Evolutionary conservation across 2,329 filamentous ascomycete genomes (phyloP).

Genomic region (Lachnellula subtilissima): DNA sequence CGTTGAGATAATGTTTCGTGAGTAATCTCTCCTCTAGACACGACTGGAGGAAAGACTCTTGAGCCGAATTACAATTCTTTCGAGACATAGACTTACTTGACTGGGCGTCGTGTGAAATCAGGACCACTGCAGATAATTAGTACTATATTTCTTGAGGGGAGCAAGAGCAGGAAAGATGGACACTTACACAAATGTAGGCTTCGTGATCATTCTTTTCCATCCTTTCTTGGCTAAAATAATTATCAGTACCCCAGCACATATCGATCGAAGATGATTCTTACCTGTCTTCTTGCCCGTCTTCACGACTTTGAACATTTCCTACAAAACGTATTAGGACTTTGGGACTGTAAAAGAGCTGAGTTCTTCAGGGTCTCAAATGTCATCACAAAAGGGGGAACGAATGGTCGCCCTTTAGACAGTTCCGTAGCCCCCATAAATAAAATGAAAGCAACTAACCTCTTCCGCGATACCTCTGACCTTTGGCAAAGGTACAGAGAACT

Average conservation of each 20-base stretch:
- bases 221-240: constrained; percentile 3
- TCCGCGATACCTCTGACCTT: constrained; percentile 80
- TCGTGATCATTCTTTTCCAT: constrained; percentile 65
- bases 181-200: constrained; percentile 87
- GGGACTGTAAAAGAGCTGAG: too few relatives aligned
- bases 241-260: background rate
- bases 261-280: constrained; percentile 44
- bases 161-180: constrained; percentile 34
- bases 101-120: constrained; percentile 83
- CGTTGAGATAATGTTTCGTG: too few relatives aligned
- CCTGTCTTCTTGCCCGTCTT: constrained; percentile 92
- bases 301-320: constrained; percentile 94
- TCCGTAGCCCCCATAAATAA: too few relatives aligned
- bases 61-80: too few relatives aligned
- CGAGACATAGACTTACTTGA: constrained; percentile 42
- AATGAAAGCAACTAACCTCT: background rate
- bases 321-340: too few relatives aligned
- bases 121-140: constrained; percentile 10
- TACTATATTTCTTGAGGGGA: background rate
- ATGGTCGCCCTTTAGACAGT: too few relatives aligned
- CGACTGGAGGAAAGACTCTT: too few relatives aligned
- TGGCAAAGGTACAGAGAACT: constrained; percentile 86
- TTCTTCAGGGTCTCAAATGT: too few relatives aligned
- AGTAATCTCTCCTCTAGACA: too few relatives aligned
- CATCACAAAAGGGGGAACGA: too few relatives aligned